Conservation (phyloP, 1,139 yeast species). For the Debaryomyces coudertii region DNA sequence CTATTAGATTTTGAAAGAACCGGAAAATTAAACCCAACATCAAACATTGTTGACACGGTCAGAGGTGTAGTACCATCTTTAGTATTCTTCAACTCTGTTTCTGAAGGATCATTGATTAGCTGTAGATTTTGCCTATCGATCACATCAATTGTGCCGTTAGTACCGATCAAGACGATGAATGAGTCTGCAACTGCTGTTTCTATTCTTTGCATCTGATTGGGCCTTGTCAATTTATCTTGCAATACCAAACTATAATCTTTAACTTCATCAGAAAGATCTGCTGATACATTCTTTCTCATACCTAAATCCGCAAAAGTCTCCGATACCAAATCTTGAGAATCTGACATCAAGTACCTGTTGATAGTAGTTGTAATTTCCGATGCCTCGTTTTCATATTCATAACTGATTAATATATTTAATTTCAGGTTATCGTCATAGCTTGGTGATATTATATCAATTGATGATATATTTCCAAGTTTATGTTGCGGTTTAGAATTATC, state of each 20-base stretch:
- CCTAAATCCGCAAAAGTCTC: slow-evolving; percentile 40
- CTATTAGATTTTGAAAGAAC: slow-evolving; percentile 20
- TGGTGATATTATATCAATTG: slow-evolving; percentile 50
- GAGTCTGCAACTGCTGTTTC: slow-evolving; percentile 28
- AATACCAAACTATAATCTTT: slow-evolving; percentile 22
- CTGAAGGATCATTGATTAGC: slow-evolving; percentile 18
- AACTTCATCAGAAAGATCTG: slow-evolving; percentile 10
- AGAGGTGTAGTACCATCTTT: slow-evolving; percentile 22
- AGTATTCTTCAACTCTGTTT: background rate
- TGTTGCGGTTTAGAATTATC: slow-evolving; percentile 17
- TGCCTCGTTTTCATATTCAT: slow-evolving; percentile 25
- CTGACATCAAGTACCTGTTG: slow-evolving; percentile 40
- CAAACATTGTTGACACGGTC: slow-evolving; percentile 50
- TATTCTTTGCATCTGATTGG: slow-evolving; percentile 26
- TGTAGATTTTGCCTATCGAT: slow-evolving; percentile 40
- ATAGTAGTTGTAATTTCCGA: slow-evolving; percentile 30
- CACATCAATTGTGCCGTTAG: slow-evolving; percentile 47
- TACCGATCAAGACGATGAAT: slow-evolving; percentile 31
- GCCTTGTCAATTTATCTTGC: slow-evolving; percentile 27
- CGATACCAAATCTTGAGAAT: slow-evolving; percentile 29
- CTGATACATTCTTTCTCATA: slow-evolving; percentile 24
- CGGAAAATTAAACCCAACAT: slow-evolving; percentile 61
- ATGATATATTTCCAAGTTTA: slow-evolving; percentile 22
- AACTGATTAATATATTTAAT: slow-evolving; percentile 43
- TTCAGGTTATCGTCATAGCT: slow-evolving; percentile 36